Conservation (phyloP, 805 yeast genomes). For the Candida tallmaniae region DNA sequence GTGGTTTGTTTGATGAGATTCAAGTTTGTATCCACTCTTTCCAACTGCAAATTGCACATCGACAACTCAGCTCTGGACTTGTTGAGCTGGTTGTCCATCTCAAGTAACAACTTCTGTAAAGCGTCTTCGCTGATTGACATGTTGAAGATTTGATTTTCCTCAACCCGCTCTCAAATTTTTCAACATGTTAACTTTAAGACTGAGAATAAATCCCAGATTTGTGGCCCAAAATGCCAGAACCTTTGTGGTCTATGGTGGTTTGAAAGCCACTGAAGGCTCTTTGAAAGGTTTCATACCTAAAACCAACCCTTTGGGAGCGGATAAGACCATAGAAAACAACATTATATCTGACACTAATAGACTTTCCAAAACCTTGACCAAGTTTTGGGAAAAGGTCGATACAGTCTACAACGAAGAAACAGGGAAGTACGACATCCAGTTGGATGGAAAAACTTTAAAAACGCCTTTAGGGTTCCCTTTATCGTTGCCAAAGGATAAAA, state of each 20-base stretch:
- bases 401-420: conserved; percentile 27
- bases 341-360: conserved; percentile 60
- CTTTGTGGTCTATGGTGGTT: not conserved
- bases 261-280: conserved; percentile 15
- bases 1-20: conserved; percentile 54
- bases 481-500: conserved; percentile 55
- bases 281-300: conserved; percentile 10
- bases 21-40: conserved; percentile 44
- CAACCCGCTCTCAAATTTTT: conserved; percentile 2
- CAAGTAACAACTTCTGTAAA: conserved; percentile 51
- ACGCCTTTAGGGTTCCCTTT: conserved; percentile 80
- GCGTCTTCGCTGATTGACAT: conserved; percentile 47
- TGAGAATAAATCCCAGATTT: too few species aligned
- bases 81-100: conserved; percentile 63
- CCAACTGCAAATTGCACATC: conserved; percentile 49
- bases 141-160: not conserved
- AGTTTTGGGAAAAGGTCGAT: conserved; percentile 78
- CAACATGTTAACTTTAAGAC: not conserved
- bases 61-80: conserved; percentile 57
- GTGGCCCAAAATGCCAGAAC: too few species aligned
- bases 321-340: conserved; percentile 47
- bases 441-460: conserved; percentile 72
- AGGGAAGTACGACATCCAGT: conserved; percentile 46
- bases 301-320: conserved; percentile 17
- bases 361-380: conserved; percentile 60